Evolutionary conservation across 805 yeast genomes (phyloP).

Genomic region (Schizosaccharomyces cryophilus): DNA sequence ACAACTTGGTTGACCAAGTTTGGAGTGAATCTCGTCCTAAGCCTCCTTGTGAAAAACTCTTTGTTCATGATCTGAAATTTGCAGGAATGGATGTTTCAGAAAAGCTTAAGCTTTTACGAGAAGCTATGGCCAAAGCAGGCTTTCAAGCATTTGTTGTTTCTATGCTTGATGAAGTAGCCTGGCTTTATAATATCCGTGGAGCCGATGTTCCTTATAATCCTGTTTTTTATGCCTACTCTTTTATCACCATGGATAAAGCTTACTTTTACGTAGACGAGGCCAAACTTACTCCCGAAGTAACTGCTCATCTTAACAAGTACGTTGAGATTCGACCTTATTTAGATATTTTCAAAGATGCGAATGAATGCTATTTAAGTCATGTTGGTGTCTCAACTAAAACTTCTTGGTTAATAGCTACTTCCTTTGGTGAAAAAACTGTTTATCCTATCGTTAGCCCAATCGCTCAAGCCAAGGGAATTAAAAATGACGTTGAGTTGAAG

Average conservation of each 20-base stretch:
- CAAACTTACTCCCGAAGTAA: conserved; percentile 19
- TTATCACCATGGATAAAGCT: conserved; percentile 21
- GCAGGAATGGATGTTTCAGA: conserved; percentile 39
- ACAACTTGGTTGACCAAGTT: conserved; percentile 47
- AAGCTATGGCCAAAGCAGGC: conserved; percentile 11
- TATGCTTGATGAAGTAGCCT: conserved; percentile 74
- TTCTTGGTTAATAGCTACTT: conserved; percentile 43
- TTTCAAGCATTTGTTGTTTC: conserved; percentile 30
- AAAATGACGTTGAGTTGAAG: conserved; percentile 44
- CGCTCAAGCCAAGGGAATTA: conserved; percentile 44
- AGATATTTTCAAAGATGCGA: conserved; percentile 7
- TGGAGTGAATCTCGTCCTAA: conserved; percentile 58
- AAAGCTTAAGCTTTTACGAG: conserved; percentile 27
- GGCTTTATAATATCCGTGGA: conserved; percentile 71
- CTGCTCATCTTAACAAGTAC: conserved; percentile 19
- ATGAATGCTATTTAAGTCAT: conserved; percentile 6
- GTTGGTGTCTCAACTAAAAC: conserved; percentile 31
- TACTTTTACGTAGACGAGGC: conserved; percentile 30
- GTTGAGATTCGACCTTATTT: conserved; percentile 21
- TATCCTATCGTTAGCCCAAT: conserved; percentile 32
- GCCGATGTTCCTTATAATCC: conserved; percentile 69
- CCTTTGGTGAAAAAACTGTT: conserved; percentile 20
- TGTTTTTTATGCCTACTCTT: conserved; percentile 50
- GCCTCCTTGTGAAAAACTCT: conserved; percentile 27
- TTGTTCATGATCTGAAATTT: conserved; percentile 25